Evolutionary conservation across 2,329 filamentous ascomycete genomes (phyloP).

Genomic region (Neobulgaria alba): DNA sequence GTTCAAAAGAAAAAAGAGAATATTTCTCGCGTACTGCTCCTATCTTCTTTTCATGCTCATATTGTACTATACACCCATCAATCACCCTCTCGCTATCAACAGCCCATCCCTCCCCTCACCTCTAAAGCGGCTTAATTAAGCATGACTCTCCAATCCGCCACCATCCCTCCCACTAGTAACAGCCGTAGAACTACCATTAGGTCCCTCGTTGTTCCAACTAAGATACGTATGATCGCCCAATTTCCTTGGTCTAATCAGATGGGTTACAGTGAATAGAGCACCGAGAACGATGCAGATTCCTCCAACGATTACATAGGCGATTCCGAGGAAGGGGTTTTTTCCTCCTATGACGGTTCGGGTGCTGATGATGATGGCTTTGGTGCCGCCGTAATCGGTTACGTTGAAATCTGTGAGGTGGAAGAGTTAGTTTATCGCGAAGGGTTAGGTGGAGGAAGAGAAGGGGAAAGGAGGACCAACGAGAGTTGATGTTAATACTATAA

Average conservation of each 20-base stretch:
- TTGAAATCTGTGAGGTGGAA: conserved; percentile 58
- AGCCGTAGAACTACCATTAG: conserved; percentile 44
- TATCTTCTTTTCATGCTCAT: no score
- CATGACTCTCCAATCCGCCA: background rate
- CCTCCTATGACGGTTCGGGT: conserved; percentile 91
- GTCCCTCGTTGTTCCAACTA: conserved; percentile 78
- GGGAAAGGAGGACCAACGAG: conserved; percentile 36
- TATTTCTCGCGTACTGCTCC: no score
- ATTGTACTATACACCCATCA: no score
- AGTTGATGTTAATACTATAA: conserved; percentile 69
- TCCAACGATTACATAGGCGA: conserved; percentile 89
- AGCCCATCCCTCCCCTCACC: no score
- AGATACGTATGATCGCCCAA: conserved; percentile 96
- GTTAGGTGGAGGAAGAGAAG: background rate
- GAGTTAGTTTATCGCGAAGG: background rate
- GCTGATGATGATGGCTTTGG: conserved; percentile 82
- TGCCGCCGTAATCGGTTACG: conserved; percentile 70
- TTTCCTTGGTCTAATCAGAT: conserved; percentile 92
- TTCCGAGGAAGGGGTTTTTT: conserved; percentile 90
- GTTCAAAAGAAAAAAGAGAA: no score
- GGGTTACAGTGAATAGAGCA: conserved; percentile 77
- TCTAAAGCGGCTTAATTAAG: no score
- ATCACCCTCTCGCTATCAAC: no score
- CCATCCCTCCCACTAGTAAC: conserved; percentile 47
- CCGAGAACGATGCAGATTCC: conserved; percentile 88